Conservation (phyloP, 2,329 filamentous ascomycete genomes). For the Fusarium goolgardi region DNA sequence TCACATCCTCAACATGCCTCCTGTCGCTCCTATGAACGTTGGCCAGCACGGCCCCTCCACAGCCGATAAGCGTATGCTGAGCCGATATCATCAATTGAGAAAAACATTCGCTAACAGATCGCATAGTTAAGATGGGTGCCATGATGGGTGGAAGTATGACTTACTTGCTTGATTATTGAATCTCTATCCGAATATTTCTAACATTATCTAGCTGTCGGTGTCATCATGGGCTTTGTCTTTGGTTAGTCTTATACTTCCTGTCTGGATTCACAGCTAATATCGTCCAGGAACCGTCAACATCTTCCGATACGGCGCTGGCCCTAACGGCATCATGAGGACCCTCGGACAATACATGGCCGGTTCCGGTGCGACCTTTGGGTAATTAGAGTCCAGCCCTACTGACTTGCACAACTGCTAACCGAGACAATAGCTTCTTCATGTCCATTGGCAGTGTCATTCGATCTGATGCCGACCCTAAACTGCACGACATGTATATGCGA, state of each 20-base stretch:
- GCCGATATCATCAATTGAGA: conserved; percentile 25
- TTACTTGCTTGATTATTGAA: conserved; percentile 42
- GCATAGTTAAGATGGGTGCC: conserved; percentile 84
- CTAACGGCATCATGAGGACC: conserved; percentile 93
- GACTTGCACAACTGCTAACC: conserved; percentile 36
- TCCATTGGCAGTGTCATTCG: conserved; percentile 97
- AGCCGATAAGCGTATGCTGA: conserved; percentile 64
- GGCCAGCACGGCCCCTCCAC: conserved; percentile 63
- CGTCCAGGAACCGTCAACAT: conserved; percentile 86
- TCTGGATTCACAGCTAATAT: conserved; percentile 13
- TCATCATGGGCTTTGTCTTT: conserved; percentile 98
- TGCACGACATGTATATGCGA: conserved; percentile 79
- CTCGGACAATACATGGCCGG: conserved; percentile 97
- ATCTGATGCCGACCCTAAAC: conserved; percentile 83
- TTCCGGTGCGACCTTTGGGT: conserved; percentile 97
- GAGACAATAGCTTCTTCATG: conserved; percentile 84
- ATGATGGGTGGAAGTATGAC: conserved; percentile 97
- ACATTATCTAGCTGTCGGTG: conserved; percentile 78
- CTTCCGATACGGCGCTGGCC: conserved; percentile 91
- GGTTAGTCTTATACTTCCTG: conserved; percentile 65
- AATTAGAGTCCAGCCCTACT: conserved; percentile 42
- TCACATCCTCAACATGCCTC: conserved; percentile 51
- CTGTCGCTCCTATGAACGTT: conserved; percentile 54
- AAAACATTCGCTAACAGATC: conserved; percentile 35
- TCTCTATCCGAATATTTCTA: conserved; percentile 42